A percentile compares a stretch with the other conserved stretches of the same genome.
These are phyloP conservation scores for Paspalum notatum DNA, from an alignment of 176 grass and related monocot genomes.

Conservation along the genomic window DNA sequence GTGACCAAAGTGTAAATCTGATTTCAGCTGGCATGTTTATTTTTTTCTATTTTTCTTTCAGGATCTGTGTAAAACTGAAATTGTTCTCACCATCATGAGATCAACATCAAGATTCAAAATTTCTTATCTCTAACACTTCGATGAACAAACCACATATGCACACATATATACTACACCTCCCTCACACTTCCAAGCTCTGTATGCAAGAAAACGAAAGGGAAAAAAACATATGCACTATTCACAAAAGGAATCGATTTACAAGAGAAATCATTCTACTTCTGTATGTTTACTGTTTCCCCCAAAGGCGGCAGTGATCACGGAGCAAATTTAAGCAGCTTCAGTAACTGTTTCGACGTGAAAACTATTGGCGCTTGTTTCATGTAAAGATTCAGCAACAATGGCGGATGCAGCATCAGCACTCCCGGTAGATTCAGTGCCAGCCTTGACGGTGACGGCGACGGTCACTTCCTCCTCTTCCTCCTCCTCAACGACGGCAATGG, in stretches of 20 bases:
- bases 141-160: too few relatives aligned
- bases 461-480: conserved; percentile 2
- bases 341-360: not conserved
- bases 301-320: not conserved
- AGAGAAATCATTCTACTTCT: not conserved
- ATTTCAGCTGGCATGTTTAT: too few relatives aligned
- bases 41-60: too few relatives aligned
- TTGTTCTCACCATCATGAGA: too few relatives aligned
- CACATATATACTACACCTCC: not conserved
- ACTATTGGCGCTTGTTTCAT: not conserved
- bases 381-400: not conserved
- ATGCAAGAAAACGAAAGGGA: not conserved
- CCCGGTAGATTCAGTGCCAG: not conserved
- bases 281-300: not conserved
- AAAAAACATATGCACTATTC: not conserved
- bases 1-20: too few relatives aligned
- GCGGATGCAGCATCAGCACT: not conserved
- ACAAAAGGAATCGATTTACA: not conserved
- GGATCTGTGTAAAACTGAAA: too few relatives aligned
- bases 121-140: too few relatives aligned
- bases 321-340: not conserved
- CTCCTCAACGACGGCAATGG: conserved; percentile 18
- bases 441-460: not conserved
- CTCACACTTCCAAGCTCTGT: not conserved
- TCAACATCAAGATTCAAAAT: too few relatives aligned